phyloP scores from a whole-genome alignment of 768 basidiomycete genomes.

The Agaricus blazei region DNA sequence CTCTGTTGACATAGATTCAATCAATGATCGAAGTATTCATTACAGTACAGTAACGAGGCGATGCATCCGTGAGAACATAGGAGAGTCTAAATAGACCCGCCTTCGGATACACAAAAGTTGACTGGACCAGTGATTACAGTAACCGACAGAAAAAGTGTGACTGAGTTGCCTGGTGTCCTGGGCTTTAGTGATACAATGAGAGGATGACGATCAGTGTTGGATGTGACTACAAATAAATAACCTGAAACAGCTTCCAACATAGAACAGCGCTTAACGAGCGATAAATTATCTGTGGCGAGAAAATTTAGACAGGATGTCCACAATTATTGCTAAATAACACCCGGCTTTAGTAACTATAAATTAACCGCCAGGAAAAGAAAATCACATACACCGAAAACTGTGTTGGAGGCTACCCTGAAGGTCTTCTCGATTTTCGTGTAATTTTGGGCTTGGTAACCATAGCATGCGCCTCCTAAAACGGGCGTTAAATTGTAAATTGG shows the following conservation, averaged over 20 bases:
- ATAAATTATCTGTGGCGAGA: slow-evolving; percentile 7
- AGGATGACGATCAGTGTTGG: not conserved
- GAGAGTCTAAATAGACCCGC: not conserved
- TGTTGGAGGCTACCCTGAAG: no score
- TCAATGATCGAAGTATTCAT: slow-evolving; percentile 1
- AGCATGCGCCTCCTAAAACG: slow-evolving; percentile 11
- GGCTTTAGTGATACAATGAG: no score
- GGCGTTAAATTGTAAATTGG: not conserved
- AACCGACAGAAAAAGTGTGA: no score
- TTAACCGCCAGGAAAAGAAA: not conserved
- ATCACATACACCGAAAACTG: slow-evolving; percentile 9
- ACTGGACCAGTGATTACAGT: no score
- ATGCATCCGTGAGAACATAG: not conserved
- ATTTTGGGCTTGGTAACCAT: slow-evolving; percentile 13
- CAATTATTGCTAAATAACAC: not conserved
- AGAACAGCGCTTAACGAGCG: not conserved
- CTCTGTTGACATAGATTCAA: not conserved
- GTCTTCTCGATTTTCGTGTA: no score
- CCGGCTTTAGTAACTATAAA: not conserved
- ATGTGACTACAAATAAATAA: not conserved
- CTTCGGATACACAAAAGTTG: no score
- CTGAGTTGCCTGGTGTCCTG: no score
- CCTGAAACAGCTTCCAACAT: not conserved
- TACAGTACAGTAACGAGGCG: not conserved
- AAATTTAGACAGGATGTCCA: slow-evolving; percentile 3